Percentiles rank a stretch among this genome's conserved stretches.
phyloP scores from a whole-genome alignment of 805 yeast genomes.

The Saccharomycopsis sp. region DNA sequence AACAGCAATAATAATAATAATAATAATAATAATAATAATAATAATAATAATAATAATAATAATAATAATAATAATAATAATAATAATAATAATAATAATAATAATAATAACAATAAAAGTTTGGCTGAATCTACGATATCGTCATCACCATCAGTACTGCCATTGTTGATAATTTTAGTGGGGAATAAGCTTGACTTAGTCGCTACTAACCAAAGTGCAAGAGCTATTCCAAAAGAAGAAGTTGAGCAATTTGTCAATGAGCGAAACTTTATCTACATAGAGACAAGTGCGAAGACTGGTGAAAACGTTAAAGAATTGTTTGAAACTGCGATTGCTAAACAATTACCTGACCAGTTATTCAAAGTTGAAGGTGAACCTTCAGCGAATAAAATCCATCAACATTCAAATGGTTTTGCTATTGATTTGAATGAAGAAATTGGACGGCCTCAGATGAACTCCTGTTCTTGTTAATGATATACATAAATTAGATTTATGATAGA shows the following conservation, averaged over 20 bases:
- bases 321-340: slow-evolving; percentile 32
- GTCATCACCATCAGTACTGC: no score
- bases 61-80: neutral
- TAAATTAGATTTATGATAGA: no score
- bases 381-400: neutral
- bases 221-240: slow-evolving; percentile 36
- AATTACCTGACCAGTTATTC: slow-evolving; percentile 17
- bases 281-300: slow-evolving; percentile 70
- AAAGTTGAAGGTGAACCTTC: slow-evolving; percentile 13
- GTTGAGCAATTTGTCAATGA: slow-evolving; percentile 41
- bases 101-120: slow-evolving; percentile 23
- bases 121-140: no score
- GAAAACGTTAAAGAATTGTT: slow-evolving; percentile 45
- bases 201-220: slow-evolving; percentile 25
- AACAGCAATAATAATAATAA: neutral
- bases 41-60: no score
- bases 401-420: neutral
- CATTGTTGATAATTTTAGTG: slow-evolving; percentile 73
- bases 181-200: slow-evolving; percentile 80
- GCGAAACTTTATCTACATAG: slow-evolving; percentile 42
- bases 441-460: no score
- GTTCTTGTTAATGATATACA: no score
- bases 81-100: neutral
- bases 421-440: slow-evolving; percentile 19
- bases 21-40: neutral